phyloP scores from a whole-genome alignment of 1,284 basidiomycete species.

The Marasmius fiardii region DNA sequence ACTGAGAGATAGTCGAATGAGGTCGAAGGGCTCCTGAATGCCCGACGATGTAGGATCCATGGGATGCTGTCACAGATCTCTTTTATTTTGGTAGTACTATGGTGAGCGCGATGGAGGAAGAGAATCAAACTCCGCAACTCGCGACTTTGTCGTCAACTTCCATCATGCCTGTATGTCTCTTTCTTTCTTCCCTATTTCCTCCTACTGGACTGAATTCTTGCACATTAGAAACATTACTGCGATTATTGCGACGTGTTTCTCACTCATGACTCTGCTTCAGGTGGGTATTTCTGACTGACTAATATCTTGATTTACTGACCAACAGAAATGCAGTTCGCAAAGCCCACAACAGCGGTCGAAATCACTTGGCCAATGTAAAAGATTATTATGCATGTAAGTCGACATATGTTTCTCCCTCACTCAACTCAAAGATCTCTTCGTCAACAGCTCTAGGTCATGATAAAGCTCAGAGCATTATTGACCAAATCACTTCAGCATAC shows the following conservation, averaged over 20 bases:
- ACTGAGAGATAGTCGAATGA: slow-evolving; percentile 92
- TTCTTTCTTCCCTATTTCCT: slow-evolving; percentile 1
- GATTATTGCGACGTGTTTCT: slow-evolving; percentile 93
- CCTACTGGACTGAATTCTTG: slow-evolving; percentile 9
- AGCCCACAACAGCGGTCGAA: slow-evolving; percentile 96
- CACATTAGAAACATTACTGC: slow-evolving; percentile 78
- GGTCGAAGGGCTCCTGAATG: slow-evolving; percentile 97
- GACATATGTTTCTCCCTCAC: neutral
- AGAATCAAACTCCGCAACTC: slow-evolving; percentile 22
- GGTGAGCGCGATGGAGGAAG: neutral
- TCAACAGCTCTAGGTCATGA: slow-evolving; percentile 85
- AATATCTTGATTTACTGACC: slow-evolving; percentile 9
- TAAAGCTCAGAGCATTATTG: slow-evolving; percentile 94
- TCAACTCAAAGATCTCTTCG: slow-evolving; percentile 12
- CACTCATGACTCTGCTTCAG: slow-evolving; percentile 88
- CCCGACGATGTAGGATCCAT: slow-evolving; percentile 75
- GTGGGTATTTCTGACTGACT: slow-evolving; percentile 34
- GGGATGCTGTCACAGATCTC: too few relatives aligned
- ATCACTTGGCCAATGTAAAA: slow-evolving; percentile 93
- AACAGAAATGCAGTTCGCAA: slow-evolving; percentile 73
- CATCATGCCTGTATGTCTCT: slow-evolving; percentile 50
- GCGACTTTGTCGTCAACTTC: slow-evolving; percentile 10
- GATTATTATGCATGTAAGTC: slow-evolving; percentile 94
- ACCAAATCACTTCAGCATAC: slow-evolving; percentile 91
- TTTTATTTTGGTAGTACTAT: too few relatives aligned